Base-by-base conservation (phyloP, 179 eudicot genomes). In the Heliamphora pulchella region DNA sequence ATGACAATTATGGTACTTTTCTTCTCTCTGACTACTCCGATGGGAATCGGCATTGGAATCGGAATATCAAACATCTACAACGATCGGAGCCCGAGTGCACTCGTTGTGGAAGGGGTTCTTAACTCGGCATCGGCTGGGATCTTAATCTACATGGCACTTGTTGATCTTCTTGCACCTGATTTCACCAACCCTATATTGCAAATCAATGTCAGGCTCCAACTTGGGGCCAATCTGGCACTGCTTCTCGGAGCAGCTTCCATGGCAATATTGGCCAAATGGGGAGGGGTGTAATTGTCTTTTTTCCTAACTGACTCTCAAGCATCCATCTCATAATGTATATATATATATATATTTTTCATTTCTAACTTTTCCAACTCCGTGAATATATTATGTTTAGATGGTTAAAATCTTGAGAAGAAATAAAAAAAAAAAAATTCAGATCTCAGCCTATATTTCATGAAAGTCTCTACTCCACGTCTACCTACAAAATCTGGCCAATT, bases 21-120 rank as follows among this genome's bases (percentile, higher is more conserved):
- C 62, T 84, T 84, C 80, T 78, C 86, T 18, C 71, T 84, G 3
- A 84, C 86, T 5, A 84, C 84, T 14, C 83, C 86, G 14, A 13
- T 39, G 3, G 86, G 84, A 43, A 81, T 84, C 2, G 81, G 71
- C 14, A 62, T 84, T 15, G 82, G 86, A 3, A 81, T 84, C 1
- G 84, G 80, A n/a, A 75, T 84, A 78, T 77, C 66, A 77, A 84
- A 81, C 22, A 14, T 50, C 1, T 81, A 84, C 75, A 74, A 77
- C 6, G 84, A 84, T 62, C 67, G 77, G 9, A 84, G 80, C 67
- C 77, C 86, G 9, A 81, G 67, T 22, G 80, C 86, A 22, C 82
- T 84, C 57, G 81, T 84, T 20, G 82, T 84, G 0, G 79, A 81
- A 75, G 86, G 86, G n/a, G n/a, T 81, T 44, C 68, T 76, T 0